Base-by-base conservation (phyloP, 176 grass and related monocot genomes). In the Eleusine coracana region DNA sequence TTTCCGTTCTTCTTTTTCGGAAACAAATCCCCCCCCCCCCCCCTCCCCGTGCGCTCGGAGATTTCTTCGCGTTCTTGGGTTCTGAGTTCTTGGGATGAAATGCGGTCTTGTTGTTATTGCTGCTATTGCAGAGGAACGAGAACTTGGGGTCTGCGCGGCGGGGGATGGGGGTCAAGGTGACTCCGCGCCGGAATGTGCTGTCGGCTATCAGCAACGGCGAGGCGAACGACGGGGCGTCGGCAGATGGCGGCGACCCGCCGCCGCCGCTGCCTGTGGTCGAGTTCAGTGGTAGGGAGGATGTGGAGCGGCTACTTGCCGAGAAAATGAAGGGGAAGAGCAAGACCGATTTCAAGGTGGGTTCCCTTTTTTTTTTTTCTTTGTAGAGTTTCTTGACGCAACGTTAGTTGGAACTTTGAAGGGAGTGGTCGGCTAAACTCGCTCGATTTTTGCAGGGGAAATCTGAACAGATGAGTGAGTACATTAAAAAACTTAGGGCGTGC, bases 271-370 rank as follows among this genome's bases (percentile, higher is more conserved):
- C 80, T 5, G 45, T 69, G 7, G 1, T 96, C 34, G 93, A 96
- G 66, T 96, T 99, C 73, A 74, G 36, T 13, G 90, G 84, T 44
- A 83, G 94, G 61, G 93, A 99, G 48, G 93, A 99, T n/a, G 97
- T 96, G 23, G 97, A 99, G 71, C 84, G 54, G 50, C 83, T 99
- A n/a, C 86, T 99, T 7, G 83, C 61, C 41, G 97, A 99, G 93
- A 96, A 99, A 74, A 89, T 96, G 87, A 99, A 88, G 80, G 90
- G 78, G 7, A 99, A 96, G 58, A 66, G 75, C 82, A 99, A 96
- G 68, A 96, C 58, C 80, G 97, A 99, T 67, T 93, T 71, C 74
- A 99, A 99, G 93, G 97, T 96, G 29, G 3, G 13, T 71, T 21
- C 15, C 56, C 51, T 37, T 29, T 28, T n/a, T 64, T 60, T 37